Percentiles rank a stretch among this genome's conserved stretches.
These are phyloP conservation scores for Leccinellum rugosiceps DNA, from an alignment of 768 basidiomycete species.

Conservation along the genomic window DNA sequence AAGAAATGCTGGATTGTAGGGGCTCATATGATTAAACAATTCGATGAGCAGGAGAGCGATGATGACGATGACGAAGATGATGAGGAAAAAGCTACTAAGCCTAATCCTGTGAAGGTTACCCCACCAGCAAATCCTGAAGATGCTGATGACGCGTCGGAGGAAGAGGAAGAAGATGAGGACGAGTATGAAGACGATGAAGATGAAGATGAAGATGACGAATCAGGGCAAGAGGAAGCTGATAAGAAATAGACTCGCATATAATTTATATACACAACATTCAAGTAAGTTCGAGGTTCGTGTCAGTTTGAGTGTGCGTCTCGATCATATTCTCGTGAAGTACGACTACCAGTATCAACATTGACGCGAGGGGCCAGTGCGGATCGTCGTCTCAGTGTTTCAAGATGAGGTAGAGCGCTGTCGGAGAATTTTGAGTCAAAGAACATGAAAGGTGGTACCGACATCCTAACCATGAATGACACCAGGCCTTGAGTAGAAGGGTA, in stretches of 20 bases:
- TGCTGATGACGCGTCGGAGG: conserved; percentile 6
- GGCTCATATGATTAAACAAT: conserved; percentile 74
- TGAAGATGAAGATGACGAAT: neutral
- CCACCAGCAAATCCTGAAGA: conserved; percentile 1
- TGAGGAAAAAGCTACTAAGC: conserved; percentile 10
- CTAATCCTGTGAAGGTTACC: neutral
- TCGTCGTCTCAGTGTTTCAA: conserved; percentile 54
- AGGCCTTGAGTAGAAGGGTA: conserved; percentile 43
- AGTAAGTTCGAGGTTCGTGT: conserved; percentile 4
- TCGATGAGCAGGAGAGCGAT: conserved; percentile 71
- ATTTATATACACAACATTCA: conserved; percentile 3
- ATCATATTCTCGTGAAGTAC: neutral
- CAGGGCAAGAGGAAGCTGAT: conserved; percentile 16
- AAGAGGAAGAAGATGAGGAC: neutral
- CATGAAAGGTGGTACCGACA: neutral
- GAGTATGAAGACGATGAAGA: conserved; percentile 15
- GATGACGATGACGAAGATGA: conserved; percentile 21
- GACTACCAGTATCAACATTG: neutral
- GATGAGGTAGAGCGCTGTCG: conserved; percentile 74
- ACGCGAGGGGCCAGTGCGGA: neutral
- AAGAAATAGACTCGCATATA: conserved; percentile 8
- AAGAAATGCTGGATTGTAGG: conserved; percentile 69
- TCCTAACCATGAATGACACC: conserved; percentile 68
- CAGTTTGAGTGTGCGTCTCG: neutral
- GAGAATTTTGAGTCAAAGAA: conserved; percentile 11